These are phyloP conservation scores for Vaccinium darrowii DNA, from an alignment of 148 eudicot genomes.

Conservation along the genomic window DNA sequence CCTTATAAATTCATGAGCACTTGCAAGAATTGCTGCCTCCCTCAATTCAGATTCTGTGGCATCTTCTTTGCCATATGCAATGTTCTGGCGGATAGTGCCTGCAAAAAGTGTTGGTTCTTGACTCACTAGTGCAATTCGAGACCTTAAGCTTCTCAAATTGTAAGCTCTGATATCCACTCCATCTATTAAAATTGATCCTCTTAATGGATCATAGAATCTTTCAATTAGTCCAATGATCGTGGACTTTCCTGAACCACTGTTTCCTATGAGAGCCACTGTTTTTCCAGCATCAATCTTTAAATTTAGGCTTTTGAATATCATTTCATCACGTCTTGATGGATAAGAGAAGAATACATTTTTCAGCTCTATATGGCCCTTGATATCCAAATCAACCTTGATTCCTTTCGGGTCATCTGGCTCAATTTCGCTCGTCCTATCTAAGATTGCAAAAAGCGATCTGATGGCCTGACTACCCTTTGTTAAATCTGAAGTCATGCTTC, in stretches of 20 bases:
- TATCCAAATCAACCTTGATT: background rate
- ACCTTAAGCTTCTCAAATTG: constrained; percentile 32
- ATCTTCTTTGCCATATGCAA: constrained; percentile 31
- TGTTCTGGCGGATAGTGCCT: constrained; percentile 32
- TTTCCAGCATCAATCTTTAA: constrained; percentile 37
- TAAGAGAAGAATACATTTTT: constrained; percentile 28
- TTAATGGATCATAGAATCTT: constrained; percentile 36
- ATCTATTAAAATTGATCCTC: constrained; percentile 29
- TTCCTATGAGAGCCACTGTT: constrained; percentile 16
- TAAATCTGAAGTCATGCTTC: constrained; percentile 33
- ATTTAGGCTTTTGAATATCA: constrained; percentile 27
- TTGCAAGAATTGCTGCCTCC: constrained; percentile 33
- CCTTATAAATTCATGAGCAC: constrained; percentile 40
- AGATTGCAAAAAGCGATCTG: constrained; percentile 21
- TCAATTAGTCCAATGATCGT: constrained; percentile 31
- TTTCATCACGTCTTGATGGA: constrained; percentile 35
- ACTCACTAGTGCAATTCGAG: constrained; percentile 34
- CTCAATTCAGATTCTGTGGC: constrained; percentile 32
- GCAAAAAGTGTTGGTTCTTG: constrained; percentile 40
- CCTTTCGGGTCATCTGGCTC: constrained; percentile 29
- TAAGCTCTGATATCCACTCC: constrained; percentile 28
- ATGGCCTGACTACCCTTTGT: constrained; percentile 27
- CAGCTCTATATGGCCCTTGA: constrained; percentile 29
- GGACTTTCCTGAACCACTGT: background rate
- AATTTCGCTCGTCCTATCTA: constrained; percentile 28